Conservation (phyloP, 2,329 filamentous ascomycete species). For the Tolypocladium nubicola region DNA sequence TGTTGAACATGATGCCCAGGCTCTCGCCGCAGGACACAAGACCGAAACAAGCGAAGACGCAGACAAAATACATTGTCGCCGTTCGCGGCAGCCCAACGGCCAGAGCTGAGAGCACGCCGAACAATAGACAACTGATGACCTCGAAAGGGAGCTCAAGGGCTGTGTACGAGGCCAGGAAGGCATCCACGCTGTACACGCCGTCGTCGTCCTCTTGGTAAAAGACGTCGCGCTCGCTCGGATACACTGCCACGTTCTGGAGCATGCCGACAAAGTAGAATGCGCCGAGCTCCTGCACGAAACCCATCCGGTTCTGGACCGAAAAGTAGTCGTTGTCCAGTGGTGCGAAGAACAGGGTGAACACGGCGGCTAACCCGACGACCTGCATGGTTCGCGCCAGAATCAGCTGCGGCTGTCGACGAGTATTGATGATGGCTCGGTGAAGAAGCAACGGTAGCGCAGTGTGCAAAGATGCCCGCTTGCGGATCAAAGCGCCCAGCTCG, state of each 20-base stretch:
- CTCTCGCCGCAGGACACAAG: conserved; percentile 67
- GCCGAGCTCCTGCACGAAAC: conserved; percentile 61
- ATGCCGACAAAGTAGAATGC: conserved; percentile 68
- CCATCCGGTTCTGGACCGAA: conserved; percentile 62
- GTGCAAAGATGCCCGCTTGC: conserved; percentile 49
- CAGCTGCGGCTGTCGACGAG: conserved; percentile 53
- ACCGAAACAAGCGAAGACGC: conserved; percentile 59
- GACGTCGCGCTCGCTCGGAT: conserved; percentile 61
- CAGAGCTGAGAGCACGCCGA: conserved; percentile 52
- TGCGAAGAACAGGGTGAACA: conserved; percentile 60
- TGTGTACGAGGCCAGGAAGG: conserved; percentile 62
- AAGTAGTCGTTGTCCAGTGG: conserved; percentile 59
- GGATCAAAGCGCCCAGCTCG: conserved; percentile 58
- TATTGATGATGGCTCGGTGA: conserved; percentile 57
- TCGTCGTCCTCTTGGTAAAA: conserved; percentile 72
- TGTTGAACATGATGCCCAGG: conserved; percentile 72
- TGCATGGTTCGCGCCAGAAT: conserved; percentile 57
- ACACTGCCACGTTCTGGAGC: conserved; percentile 69
- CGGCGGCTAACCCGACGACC: conserved; percentile 50
- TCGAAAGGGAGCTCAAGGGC: conserved; percentile 64
- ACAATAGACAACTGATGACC: conserved; percentile 52
- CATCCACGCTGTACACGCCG: conserved; percentile 58
- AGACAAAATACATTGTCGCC: conserved; percentile 54
- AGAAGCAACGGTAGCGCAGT: conserved; percentile 58
- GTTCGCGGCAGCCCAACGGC: conserved; percentile 56